Conservation (phyloP, 345 rosid genomes). For the Aurinia saxatilis region DNA sequence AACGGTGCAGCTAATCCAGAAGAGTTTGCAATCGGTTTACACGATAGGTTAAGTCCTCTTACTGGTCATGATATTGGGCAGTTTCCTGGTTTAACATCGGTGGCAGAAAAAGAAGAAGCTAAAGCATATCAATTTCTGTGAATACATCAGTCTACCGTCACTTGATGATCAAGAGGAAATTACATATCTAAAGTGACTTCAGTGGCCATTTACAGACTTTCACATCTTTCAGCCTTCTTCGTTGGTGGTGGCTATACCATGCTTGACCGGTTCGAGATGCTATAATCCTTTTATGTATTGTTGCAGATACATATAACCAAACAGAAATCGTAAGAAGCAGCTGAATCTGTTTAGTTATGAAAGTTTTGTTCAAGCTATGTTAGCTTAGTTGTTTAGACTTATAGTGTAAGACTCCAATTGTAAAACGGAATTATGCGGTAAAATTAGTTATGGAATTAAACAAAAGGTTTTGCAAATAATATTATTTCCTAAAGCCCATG, state of each 20-base stretch:
- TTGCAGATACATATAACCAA: neutral
- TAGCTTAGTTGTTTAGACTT: too few species aligned
- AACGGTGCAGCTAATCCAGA: slow-evolving; percentile 42
- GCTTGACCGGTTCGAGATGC: neutral
- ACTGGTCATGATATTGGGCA: slow-evolving; percentile 76
- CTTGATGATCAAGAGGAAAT: slow-evolving; percentile 7
- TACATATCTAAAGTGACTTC: neutral
- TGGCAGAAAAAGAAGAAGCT: slow-evolving; percentile 16
- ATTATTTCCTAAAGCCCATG: too few species aligned
- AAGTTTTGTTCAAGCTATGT: neutral
- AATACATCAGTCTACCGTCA: neutral
- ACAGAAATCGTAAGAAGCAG: neutral
- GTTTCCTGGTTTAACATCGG: slow-evolving; percentile 45
- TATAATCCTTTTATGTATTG: neutral
- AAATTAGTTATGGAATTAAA: too few species aligned
- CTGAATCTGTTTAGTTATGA: neutral
- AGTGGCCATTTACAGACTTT: neutral
- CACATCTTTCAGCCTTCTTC: neutral
- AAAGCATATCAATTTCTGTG: slow-evolving; percentile 34
- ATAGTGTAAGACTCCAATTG: too few species aligned
- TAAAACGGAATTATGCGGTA: too few species aligned
- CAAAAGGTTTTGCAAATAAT: too few species aligned
- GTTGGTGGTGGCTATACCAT: neutral
- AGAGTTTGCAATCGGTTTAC: slow-evolving; percentile 63
- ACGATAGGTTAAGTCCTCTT: slow-evolving; percentile 44